Evolutionary conservation across 257 asterid genomes (phyloP), one percentile per base, ranked within the genome.

Genomic region (Fraxinus cuspidata): DNA sequence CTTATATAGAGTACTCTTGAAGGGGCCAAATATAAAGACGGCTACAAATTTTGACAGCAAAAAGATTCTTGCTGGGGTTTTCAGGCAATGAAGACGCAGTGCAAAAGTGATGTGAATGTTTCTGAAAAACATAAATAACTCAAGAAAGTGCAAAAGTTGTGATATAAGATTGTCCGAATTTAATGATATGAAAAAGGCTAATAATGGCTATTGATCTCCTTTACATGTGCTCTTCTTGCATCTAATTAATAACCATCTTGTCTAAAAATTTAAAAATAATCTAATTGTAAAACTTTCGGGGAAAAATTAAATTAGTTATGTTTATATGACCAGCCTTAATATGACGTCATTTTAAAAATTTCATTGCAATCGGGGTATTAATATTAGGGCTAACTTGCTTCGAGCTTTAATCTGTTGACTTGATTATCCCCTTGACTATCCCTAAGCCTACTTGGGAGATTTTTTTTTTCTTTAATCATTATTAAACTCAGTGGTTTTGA

Each of bases 1-100:
- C 18, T 29, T 16, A 9, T 74, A 58, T 42, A 32, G 21, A 63
- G 71, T 21, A 29, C 67, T 67, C 65, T 68, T 70, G 82, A 49
- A 38, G 32, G 75, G 27, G 28, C 8, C 13, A 70, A 25, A 73
- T 34, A 74, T 38, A 21, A 23, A 21, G 63, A 68, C n/a, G 77
- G 79, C 81, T 19, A 71, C 37, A 71, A 64, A 51, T 67, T 47
- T 18, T 65, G 78, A 74, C 81, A 82, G 67, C 69, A 69, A 73
- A 83, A 83, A 83, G 86, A 83, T 79, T 67, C 79, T 65, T 53
- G 27, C 4, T n/a, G 71, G 51, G 70, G 70, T 42, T 18, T 19
- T 38, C 60, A 76, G 73, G 13, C 12, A 47, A 66, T 5, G 35
- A 38, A 68, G 53, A 27, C 8, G 58, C 8, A 9, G 68, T 60